A percentile compares a stretch with the other conserved stretches of the same genome.
Evolutionary conservation across 1,139 yeast genomes (phyloP).

Genomic region (Scheffersomyces insectosa): DNA sequence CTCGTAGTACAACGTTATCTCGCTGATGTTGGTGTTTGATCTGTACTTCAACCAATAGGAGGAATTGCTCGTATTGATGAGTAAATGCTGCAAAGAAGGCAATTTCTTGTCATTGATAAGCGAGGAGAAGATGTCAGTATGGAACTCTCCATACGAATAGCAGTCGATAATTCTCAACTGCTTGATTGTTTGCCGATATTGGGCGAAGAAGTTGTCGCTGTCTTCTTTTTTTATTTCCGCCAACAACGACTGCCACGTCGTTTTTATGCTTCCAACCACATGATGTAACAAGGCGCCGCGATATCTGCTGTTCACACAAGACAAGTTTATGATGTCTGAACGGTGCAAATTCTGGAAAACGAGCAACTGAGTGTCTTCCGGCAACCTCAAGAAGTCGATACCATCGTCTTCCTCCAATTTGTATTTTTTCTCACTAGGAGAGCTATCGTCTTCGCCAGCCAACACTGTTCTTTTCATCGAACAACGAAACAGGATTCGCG

Average conservation of each 20-base stretch:
- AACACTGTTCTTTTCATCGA: too few relatives aligned
- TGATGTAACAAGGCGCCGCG: conserved; percentile 21
- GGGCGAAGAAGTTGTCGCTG: conserved; percentile 6
- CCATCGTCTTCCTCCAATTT: neutral
- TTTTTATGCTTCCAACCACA: conserved; percentile 26
- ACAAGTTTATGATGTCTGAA: conserved; percentile 26
- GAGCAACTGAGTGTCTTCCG: conserved; percentile 27
- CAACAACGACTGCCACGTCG: conserved; percentile 32
- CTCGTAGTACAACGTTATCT: conserved; percentile 30
- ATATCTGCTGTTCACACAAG: conserved; percentile 19
- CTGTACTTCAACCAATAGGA: conserved; percentile 47
- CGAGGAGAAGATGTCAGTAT: conserved; percentile 29
- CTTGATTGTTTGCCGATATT: conserved; percentile 12
- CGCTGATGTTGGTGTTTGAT: conserved; percentile 14
- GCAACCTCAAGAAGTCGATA: conserved; percentile 19
- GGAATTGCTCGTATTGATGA: conserved; percentile 36
- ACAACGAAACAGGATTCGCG: too few relatives aligned
- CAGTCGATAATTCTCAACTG: conserved; percentile 32
- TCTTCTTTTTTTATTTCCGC: conserved; percentile 2
- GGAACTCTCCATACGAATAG: conserved; percentile 46
- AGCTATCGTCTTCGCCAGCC: too few relatives aligned
- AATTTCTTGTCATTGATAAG: conserved; percentile 16
- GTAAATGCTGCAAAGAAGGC: conserved; percentile 23
- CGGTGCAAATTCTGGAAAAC: conserved; percentile 20
- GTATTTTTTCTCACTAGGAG: too few relatives aligned